Conservation (phyloP, 1,284 basidiomycete genomes). For the Cutaneotrichosporon sp. region DNA sequence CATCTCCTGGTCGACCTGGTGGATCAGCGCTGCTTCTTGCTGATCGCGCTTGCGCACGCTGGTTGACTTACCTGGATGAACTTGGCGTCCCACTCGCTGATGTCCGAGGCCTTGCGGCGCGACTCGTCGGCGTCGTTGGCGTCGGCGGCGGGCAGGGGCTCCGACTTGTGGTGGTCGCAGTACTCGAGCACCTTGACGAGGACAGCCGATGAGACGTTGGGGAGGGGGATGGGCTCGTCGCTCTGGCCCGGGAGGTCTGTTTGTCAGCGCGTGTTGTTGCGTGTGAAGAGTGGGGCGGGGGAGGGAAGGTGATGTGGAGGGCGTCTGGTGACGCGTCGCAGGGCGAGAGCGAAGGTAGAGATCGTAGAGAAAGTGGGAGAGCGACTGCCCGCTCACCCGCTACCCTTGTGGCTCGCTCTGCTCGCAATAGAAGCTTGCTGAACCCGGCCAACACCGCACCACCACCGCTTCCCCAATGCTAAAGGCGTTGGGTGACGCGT, state of each 20-base stretch:
- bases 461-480: no score
- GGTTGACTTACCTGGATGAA: constrained; percentile 71
- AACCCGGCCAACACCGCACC: no score
- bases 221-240: constrained; percentile 86
- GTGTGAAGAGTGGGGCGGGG: neutral
- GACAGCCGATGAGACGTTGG: constrained; percentile 94
- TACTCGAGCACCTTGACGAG: constrained; percentile 99
- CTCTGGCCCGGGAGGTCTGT: constrained; percentile 90
- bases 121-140: constrained; percentile 84
- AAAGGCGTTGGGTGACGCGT: no score
- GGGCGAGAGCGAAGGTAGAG: neutral
- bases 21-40: constrained; percentile 4
- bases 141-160: constrained; percentile 81
- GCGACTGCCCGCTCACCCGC: no score
- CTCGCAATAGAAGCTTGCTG: no score
- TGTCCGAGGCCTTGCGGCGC: constrained; percentile 96
- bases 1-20: constrained; percentile 75
- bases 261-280: neutral
- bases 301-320: constrained; percentile 8
- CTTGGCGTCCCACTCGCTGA: constrained; percentile 99
- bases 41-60: neutral
- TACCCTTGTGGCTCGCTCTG: no score
- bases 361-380: no score
- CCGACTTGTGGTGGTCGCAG: constrained; percentile 97
- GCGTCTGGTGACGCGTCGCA: neutral